Evolutionary conservation across 805 yeast genomes (phyloP).

Genomic region (Pichia heedii): DNA sequence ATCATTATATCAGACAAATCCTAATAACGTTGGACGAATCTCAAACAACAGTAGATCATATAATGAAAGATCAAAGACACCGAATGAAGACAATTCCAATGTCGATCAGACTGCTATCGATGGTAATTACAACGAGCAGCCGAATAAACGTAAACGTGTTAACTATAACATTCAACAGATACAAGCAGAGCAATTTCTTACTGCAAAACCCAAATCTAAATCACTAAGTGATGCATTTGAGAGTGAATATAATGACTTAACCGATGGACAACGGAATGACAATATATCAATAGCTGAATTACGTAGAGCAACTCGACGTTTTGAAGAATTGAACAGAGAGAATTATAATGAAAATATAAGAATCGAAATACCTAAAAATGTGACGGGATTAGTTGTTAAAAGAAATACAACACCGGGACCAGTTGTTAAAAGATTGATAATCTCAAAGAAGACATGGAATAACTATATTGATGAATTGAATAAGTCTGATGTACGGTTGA

Average conservation of each 20-base stretch:
- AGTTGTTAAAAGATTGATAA: conserved; percentile 30
- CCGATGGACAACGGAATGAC: conserved; percentile 1
- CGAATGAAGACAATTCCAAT: not conserved
- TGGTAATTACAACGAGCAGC: not conserved
- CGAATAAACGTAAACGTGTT: conserved; percentile 23
- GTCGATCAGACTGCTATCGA: not conserved
- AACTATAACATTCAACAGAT: conserved; percentile 28
- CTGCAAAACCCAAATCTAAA: conserved; percentile 7
- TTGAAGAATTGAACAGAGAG: conserved; percentile 34
- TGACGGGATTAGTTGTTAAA: conserved; percentile 12
- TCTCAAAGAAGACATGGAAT: conserved; percentile 32
- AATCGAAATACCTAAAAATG: conserved; percentile 31
- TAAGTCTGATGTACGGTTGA: conserved; percentile 25
- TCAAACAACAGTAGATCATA: not conserved
- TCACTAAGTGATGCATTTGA: conserved; percentile 12
- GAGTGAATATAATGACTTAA: conserved; percentile 9
- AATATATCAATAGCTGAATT: conserved; percentile 21
- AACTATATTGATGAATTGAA: conserved; percentile 37
- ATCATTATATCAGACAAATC: conserved; percentile 18
- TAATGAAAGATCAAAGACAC: not conserved
- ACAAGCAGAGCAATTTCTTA: conserved; percentile 21
- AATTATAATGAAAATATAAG: conserved; percentile 32
- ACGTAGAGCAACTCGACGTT: conserved; percentile 30
- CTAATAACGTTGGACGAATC: not conserved
- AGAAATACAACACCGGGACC: conserved; percentile 22